Conservation (phyloP, 2,329 filamentous ascomycete genomes). For the Escovopsis sp. region DNA sequence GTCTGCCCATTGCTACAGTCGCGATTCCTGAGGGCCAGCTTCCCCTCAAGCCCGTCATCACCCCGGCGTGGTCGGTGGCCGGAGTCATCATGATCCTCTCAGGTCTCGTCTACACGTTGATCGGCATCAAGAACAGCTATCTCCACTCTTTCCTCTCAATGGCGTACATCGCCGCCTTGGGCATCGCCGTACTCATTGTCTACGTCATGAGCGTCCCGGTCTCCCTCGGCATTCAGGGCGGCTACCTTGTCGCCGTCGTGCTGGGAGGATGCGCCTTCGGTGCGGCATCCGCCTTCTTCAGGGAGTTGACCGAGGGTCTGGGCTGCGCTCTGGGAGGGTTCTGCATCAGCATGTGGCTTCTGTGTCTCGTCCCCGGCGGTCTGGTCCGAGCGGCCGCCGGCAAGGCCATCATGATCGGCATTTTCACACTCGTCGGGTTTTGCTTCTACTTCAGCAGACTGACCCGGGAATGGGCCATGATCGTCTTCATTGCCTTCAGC, state of each 20-base stretch:
- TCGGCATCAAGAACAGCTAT: slow-evolving; percentile 71
- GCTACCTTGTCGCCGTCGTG: slow-evolving; percentile 65
- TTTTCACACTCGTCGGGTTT: slow-evolving; percentile 52
- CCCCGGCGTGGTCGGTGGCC: slow-evolving; percentile 65
- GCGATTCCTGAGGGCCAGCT: slow-evolving; percentile 38
- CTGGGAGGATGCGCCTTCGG: slow-evolving; percentile 62
- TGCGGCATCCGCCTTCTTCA: slow-evolving; percentile 59
- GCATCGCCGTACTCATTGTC: slow-evolving; percentile 66
- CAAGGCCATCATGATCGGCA: slow-evolving; percentile 61
- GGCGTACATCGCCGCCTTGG: slow-evolving; percentile 55
- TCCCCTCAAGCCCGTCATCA: slow-evolving; percentile 59
- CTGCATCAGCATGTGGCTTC: slow-evolving; percentile 78
- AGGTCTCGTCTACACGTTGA: slow-evolving; percentile 54
- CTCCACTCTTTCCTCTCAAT: slow-evolving; percentile 70
- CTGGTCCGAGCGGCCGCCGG: slow-evolving; percentile 46
- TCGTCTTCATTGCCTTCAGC: slow-evolving; percentile 60
- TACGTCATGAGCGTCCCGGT: slow-evolving; percentile 79
- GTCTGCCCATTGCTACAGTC: no score
- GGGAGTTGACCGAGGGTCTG: slow-evolving; percentile 66
- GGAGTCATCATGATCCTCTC: slow-evolving; percentile 61
- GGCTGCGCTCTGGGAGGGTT: slow-evolving; percentile 80
- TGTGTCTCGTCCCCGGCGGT: slow-evolving; percentile 62
- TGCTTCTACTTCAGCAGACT: slow-evolving; percentile 64
- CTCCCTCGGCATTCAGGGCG: slow-evolving; percentile 62
- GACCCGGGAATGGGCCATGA: slow-evolving; percentile 65